Base-by-base conservation (phyloP, 495 filamentous ascomycete genomes). In the Aspergillus affinis region DNA sequence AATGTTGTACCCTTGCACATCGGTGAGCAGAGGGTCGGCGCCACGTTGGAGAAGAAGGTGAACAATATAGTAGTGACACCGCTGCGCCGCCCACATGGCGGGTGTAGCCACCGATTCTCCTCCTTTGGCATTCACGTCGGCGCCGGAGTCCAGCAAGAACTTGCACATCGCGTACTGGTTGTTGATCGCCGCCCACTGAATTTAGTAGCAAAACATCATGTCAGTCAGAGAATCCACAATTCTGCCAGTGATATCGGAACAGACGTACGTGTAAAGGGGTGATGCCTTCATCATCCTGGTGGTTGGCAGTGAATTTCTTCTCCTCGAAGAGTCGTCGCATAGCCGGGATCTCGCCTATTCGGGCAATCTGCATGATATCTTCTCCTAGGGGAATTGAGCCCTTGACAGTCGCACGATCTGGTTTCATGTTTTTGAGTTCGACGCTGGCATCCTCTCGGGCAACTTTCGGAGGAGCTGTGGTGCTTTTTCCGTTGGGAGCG, bases 101-200 rank as follows among this genome's bases (percentile, higher is more conserved):
- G 94, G 91, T 55, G 95, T 97, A 18, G 94, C 92, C 36, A 92
- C 80, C 32, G 91, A 94, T 66, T 98, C 93, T 65, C 94, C 94
- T 65, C 94, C 94, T 75, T 93, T 93, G 59, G 88, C 89, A 72
- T 98, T 97, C 65, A 97, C 89, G 68, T 93, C 87, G 69, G 92
- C 94, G 63, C 94, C 94, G 55, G 82, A 81, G 59, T 96, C 89
- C 62, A 98, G 82, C 15, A 98, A 86, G 71, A 94, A 95, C 72
- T 94, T 93, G 83, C 93, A 97, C 79, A 96, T 88, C 57, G 91
- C 89, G 75, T 92, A 95, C 72, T 96, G 93, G 71, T 97, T 97
- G 76, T 98, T 97, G 74, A 98, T 97, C n/a, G 94, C 91, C 17
- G 94, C 94, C 94, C 94, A 98, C 93, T 98, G 73, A 21, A 61